phyloP scores from a whole-genome alignment of 2,329 filamentous ascomycete species.

The Trichoderma sp. region DNA sequence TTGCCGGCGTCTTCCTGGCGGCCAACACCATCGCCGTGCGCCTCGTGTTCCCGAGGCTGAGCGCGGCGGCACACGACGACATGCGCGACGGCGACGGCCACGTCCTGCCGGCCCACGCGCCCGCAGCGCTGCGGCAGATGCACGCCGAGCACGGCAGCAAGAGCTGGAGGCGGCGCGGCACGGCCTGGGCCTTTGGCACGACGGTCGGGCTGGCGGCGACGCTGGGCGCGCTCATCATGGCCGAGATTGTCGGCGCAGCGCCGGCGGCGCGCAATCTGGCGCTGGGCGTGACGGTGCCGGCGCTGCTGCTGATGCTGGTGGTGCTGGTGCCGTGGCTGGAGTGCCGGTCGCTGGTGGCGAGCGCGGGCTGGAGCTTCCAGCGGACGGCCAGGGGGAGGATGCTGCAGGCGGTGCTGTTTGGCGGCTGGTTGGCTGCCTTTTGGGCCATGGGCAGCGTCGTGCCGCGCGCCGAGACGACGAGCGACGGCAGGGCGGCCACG shows the following conservation, averaged over 20 bases:
- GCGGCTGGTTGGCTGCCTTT: constrained; percentile 70
- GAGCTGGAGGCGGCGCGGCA: constrained; percentile 52
- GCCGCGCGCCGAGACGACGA: constrained; percentile 40
- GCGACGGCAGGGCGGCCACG: constrained; percentile 1
- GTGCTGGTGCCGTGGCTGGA: constrained; percentile 78
- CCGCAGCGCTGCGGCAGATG: constrained; percentile 57
- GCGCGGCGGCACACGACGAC: constrained; percentile 52
- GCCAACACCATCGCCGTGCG: constrained; percentile 64
- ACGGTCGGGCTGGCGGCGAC: constrained; percentile 78
- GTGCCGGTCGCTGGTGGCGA: constrained; percentile 64
- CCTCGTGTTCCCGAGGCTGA: constrained; percentile 73
- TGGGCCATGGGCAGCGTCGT: constrained; percentile 73
- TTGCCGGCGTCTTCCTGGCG: constrained; percentile 68
- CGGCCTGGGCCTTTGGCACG: constrained; percentile 69
- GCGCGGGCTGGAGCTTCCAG: constrained; percentile 63
- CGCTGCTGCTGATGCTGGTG: constrained; percentile 71
- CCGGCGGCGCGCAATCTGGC: constrained; percentile 68
- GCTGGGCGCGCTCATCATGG: constrained; percentile 77
- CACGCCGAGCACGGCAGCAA: constrained; percentile 61
- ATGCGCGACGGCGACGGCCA: constrained; percentile 59
- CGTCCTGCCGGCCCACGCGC: constrained; percentile 63
- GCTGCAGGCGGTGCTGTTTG: constrained; percentile 65
- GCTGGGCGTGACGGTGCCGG: constrained; percentile 68
- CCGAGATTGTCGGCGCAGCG: constrained; percentile 77
- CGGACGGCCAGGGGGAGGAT: constrained; percentile 57